These are phyloP conservation scores for Leccinum arenicola DNA, from an alignment of 768 basidiomycete genomes.

Conservation along the genomic window DNA sequence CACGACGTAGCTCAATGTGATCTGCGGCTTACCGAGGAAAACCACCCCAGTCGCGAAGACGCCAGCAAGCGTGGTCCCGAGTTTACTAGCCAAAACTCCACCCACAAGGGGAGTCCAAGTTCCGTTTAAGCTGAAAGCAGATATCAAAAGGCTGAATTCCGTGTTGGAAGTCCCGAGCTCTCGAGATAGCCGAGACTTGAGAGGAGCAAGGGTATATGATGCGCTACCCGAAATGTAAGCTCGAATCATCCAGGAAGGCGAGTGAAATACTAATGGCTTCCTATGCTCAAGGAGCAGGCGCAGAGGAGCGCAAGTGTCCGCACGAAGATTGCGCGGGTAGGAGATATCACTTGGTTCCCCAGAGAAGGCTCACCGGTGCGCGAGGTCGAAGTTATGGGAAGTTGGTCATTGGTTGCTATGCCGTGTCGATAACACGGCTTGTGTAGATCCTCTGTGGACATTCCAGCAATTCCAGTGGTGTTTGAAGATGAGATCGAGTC, in stretches of 20 bases:
- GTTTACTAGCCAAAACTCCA: conserved; percentile 63
- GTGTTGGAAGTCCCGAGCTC: conserved; percentile 76
- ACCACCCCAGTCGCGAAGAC: conserved; percentile 76
- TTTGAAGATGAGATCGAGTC: background rate
- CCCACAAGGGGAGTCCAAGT: conserved; percentile 79
- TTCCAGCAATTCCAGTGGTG: background rate
- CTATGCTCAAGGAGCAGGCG: conserved; percentile 71
- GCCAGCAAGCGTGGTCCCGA: conserved; percentile 70
- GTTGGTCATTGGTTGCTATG: background rate
- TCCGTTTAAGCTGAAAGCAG: conserved; percentile 72
- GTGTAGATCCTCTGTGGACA: background rate
- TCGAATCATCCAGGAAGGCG: background rate
- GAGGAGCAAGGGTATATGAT: conserved; percentile 71
- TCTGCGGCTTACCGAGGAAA: conserved; percentile 46
- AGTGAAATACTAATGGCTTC: conserved; percentile 66
- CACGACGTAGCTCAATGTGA: background rate
- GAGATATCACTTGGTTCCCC: conserved; percentile 16
- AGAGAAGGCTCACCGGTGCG: background rate
- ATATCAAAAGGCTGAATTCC: conserved; percentile 74
- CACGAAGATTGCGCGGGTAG: conserved; percentile 44
- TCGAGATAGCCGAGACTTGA: conserved; percentile 65
- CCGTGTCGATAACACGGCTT: background rate
- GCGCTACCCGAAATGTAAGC: conserved; percentile 42
- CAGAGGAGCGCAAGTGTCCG: conserved; percentile 63
- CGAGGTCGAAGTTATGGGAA: background rate